Conservation (phyloP, 345 rosid genomes). For the Rhizophora mangle region DNA sequence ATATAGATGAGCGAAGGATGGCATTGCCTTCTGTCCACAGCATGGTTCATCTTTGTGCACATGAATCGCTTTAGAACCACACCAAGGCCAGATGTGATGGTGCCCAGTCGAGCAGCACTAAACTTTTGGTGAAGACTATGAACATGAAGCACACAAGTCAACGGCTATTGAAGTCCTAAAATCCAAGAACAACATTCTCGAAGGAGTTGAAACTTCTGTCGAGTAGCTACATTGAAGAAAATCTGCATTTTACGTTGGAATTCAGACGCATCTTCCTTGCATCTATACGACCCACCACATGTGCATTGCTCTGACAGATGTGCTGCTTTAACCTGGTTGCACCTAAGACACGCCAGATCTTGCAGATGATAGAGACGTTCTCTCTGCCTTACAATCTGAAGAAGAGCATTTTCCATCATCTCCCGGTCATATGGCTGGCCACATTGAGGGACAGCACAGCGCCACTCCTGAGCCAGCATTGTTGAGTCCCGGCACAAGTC, state of each 20-base stretch:
- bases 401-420: conserved; percentile 76
- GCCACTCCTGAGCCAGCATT: conserved; percentile 71
- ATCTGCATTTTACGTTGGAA: conserved; percentile 64
- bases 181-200: conserved; percentile 69
- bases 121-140: no score
- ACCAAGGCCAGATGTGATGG: no score
- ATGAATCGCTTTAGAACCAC: no score
- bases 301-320: conserved; percentile 78
- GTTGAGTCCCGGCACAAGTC: conserved; percentile 75
- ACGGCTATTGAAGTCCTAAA: conserved; percentile 28
- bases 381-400: conserved; percentile 77
- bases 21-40: no score
- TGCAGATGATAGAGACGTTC: conserved; percentile 83
- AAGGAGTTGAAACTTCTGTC: conserved; percentile 60
- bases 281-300: conserved; percentile 74
- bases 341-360: conserved; percentile 74
- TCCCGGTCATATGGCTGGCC: conserved; percentile 78
- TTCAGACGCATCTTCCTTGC: conserved; percentile 67
- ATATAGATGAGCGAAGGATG: no score
- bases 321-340: conserved; percentile 87
- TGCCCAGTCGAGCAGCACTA: no score
- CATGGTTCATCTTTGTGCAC: no score
- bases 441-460: conserved; percentile 69
- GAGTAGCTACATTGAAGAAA: conserved; percentile 57
- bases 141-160: no score